Evolutionary conservation across 306 rosid species (phyloP).

Genomic region (Parietaria judaica): DNA sequence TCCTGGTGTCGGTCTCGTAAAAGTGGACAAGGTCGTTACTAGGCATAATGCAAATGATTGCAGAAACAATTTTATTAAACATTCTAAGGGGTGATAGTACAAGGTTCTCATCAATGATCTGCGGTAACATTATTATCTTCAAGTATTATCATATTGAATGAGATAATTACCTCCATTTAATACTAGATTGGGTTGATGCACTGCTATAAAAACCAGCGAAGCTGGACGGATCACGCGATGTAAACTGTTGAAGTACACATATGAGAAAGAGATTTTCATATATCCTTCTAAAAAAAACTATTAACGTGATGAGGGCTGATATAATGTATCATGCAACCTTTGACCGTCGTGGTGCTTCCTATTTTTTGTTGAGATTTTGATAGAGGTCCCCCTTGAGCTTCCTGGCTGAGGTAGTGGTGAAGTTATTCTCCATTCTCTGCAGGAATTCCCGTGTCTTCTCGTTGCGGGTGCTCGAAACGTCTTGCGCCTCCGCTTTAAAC

Average conservation of each 20-base stretch:
- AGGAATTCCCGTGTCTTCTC: no score
- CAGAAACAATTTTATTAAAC: conserved; percentile 83
- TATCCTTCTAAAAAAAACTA: conserved; percentile 43
- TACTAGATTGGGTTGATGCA: conserved; percentile 71
- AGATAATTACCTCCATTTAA: conserved; percentile 5
- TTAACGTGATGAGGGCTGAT: no score
- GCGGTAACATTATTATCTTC: neutral
- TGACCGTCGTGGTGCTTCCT: no score
- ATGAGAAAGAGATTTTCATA: conserved; percentile 94
- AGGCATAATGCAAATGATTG: conserved; percentile 95
- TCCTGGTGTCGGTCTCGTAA: conserved; percentile 75
- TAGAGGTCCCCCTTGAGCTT: no score
- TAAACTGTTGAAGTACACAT: conserved; percentile 90
- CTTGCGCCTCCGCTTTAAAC: no score
- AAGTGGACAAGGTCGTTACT: conserved; percentile 81
- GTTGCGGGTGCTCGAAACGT: no score
- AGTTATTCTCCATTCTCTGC: no score
- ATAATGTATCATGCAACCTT: no score
- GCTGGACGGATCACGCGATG: conserved; percentile 96
- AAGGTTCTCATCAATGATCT: conserved; percentile 28
- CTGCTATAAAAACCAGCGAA: conserved; percentile 90
- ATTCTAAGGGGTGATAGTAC: conserved; percentile 87
- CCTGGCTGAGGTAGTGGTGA: no score
- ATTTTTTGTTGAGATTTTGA: no score
- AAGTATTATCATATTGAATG: conserved; percentile 20